Conservation (phyloP, 1,284 basidiomycete genomes). For the Cronartium quercuum region DNA sequence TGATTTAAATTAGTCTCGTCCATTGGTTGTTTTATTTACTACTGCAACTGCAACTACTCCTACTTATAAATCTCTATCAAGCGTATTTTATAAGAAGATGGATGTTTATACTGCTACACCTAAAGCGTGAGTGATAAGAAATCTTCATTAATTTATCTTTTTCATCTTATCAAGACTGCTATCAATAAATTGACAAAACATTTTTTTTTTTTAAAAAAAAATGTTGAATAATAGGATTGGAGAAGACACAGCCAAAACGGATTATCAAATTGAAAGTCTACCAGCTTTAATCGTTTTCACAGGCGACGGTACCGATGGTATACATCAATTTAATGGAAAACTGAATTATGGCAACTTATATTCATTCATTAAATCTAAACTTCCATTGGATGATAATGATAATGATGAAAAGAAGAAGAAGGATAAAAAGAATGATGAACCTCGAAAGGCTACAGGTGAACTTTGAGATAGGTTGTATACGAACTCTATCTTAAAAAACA, state of each 20-base stretch:
- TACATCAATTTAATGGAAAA: conserved; percentile 6
- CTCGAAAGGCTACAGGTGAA: not conserved
- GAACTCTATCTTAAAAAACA: no score
- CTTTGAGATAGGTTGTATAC: not conserved
- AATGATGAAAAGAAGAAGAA: no score
- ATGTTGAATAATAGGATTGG: conserved; percentile 3
- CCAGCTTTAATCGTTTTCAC: conserved; percentile 26
- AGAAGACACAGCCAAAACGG: not conserved
- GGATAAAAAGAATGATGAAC: no score
- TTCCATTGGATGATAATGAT: not conserved
- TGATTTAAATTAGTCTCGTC: conserved; percentile 10
- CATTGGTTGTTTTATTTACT: conserved; percentile 30
- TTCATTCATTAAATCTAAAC: conserved; percentile 20
- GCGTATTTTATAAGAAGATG: conserved; percentile 33
- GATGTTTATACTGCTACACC: conserved; percentile 28
- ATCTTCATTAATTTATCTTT: not conserved
- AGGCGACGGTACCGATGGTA: not conserved
- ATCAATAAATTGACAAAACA: not conserved
- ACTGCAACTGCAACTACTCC: conserved; percentile 21
- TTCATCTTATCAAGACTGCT: not conserved
- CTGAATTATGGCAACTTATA: conserved; percentile 15
- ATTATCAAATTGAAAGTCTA: not conserved
- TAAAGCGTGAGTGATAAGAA: conserved; percentile 9
- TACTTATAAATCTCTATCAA: conserved; percentile 32
- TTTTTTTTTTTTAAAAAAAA: not conserved